Conservation (phyloP, 129 eudicot genomes). For the Helichrysum umbraculigerum region DNA sequence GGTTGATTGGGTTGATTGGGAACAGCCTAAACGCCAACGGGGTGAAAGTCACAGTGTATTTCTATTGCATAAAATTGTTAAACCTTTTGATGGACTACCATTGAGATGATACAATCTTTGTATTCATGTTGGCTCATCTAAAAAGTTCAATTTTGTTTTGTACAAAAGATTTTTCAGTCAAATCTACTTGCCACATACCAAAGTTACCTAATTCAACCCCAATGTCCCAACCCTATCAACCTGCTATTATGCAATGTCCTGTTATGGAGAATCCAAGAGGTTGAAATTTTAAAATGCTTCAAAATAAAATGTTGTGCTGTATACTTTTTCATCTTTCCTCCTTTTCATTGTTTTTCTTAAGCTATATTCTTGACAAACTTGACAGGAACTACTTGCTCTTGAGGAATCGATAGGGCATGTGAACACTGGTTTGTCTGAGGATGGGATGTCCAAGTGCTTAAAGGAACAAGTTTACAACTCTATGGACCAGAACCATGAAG, state of each 20-base stretch:
- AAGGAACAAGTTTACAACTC: constrained; percentile 24
- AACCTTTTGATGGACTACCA: too few relatives aligned
- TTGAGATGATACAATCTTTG: too few relatives aligned
- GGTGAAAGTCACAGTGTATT: background rate
- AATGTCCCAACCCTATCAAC: too few relatives aligned
- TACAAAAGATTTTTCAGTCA: too few relatives aligned
- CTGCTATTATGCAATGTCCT: background rate
- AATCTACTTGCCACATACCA: background rate
- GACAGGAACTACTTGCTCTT: constrained; percentile 51
- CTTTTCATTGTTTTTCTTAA: background rate
- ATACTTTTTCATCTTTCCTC: background rate
- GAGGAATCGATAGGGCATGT: constrained; percentile 48
- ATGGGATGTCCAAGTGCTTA: constrained; percentile 34
- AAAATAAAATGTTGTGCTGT: background rate
- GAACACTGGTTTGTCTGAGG: constrained; percentile 48
- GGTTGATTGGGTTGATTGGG: background rate
- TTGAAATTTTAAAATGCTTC: background rate
- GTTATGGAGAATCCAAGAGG: background rate
- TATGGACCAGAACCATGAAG: constrained; percentile 13
- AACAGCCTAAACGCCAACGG: background rate
- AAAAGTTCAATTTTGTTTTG: too few relatives aligned
- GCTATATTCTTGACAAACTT: constrained; percentile 1
- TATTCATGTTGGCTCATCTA: too few relatives aligned
- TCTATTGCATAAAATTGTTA: too few relatives aligned
- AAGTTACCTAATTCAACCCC: background rate